These are phyloP conservation scores for Laburnicola sp. DNA, from an alignment of 2,329 filamentous ascomycete species.

Conservation along the genomic window DNA sequence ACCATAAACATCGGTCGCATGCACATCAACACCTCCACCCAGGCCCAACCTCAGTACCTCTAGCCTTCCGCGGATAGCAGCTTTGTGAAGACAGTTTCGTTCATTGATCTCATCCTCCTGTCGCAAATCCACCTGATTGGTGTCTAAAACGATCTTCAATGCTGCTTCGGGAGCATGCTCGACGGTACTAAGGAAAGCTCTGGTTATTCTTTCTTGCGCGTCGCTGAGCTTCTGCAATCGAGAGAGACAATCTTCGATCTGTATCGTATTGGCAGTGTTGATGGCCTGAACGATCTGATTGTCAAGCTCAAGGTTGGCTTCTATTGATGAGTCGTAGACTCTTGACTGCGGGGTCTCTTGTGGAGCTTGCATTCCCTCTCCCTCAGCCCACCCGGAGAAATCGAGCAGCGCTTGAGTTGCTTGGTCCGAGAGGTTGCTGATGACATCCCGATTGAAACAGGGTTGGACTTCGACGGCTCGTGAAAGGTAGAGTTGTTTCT, in stretches of 20 bases:
- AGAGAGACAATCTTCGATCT: conserved; percentile 77
- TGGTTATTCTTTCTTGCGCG: conserved; percentile 75
- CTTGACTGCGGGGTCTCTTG: conserved; percentile 35
- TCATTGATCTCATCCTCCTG: conserved; percentile 98
- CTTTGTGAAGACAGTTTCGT: conserved; percentile 92
- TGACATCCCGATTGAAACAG: conserved; percentile 96
- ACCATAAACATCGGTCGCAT: conserved; percentile 88
- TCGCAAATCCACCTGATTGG: conserved; percentile 81
- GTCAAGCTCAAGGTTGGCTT: conserved; percentile 88
- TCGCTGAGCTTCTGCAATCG: conserved; percentile 67
- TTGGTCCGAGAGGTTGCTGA: conserved; percentile 94
- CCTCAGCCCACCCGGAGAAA: conserved; percentile 94
- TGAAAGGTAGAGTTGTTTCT: conserved; percentile 95
- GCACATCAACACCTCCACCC: conserved; percentile 73
- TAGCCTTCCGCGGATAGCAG: conserved; percentile 87
- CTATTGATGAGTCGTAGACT: conserved; percentile 35
- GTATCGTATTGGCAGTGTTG: conserved; percentile 75
- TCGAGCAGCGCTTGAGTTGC: conserved; percentile 95
- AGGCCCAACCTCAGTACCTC: conserved; percentile 78
- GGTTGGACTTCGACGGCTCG: conserved; percentile 96
- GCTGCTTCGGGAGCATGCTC: conserved; percentile 80
- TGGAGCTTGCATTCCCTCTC: conserved; percentile 81
- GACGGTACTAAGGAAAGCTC: conserved; percentile 87
- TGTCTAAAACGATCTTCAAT: conserved; percentile 75
- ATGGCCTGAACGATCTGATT: conserved; percentile 86